A percentile compares a stretch with the other conserved stretches of the same genome.
Conservation (phyloP, 108 stramenopile species). For the Nitzschia sp. region DNA sequence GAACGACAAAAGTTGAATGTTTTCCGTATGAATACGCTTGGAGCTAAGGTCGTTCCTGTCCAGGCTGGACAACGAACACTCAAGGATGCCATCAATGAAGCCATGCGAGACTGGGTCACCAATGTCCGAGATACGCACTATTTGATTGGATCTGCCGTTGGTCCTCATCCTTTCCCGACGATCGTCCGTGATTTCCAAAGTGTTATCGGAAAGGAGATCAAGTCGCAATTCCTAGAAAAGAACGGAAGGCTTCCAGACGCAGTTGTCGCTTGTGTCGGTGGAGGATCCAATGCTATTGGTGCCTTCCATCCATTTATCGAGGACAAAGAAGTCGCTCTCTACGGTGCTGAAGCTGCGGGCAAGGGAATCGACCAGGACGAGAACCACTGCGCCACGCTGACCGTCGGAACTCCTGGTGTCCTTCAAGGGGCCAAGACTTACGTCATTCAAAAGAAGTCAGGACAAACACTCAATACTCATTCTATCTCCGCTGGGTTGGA, state of each 20-base stretch:
- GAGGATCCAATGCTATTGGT: slow-evolving; percentile 97
- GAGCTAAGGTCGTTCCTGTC: slow-evolving; percentile 95
- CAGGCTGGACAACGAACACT: slow-evolving; percentile 86
- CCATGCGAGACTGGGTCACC: slow-evolving; percentile 98
- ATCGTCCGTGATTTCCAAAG: slow-evolving; percentile 96
- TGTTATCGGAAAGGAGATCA: slow-evolving; percentile 88
- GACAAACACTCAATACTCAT: slow-evolving; percentile 92
- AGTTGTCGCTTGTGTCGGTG: slow-evolving; percentile 95
- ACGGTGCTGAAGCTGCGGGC: slow-evolving; percentile 96
- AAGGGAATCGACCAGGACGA: slow-evolving; percentile 81
- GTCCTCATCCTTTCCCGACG: slow-evolving; percentile 97
- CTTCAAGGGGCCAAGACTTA: slow-evolving; percentile 94
- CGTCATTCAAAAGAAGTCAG: slow-evolving; percentile 88
- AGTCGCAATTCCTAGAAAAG: slow-evolving; percentile 87
- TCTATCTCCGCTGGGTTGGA: slow-evolving; percentile 95
- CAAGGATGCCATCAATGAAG: slow-evolving; percentile 99
- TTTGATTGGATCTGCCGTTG: slow-evolving; percentile 95
- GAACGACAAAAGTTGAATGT: slow-evolving; percentile 96
- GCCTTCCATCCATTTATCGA: slow-evolving; percentile 92
- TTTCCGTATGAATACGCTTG: slow-evolving; percentile 97
- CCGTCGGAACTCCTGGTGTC: slow-evolving; percentile 91
- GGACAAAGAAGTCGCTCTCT: slow-evolving; percentile 81
- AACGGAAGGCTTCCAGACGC: slow-evolving; percentile 89
- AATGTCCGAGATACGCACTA: slow-evolving; percentile 96
- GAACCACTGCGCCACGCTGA: slow-evolving; percentile 91